Evolutionary conservation across 1,139 yeast genomes (phyloP).

Genomic region (Tardiomyces digboiensis): DNA sequence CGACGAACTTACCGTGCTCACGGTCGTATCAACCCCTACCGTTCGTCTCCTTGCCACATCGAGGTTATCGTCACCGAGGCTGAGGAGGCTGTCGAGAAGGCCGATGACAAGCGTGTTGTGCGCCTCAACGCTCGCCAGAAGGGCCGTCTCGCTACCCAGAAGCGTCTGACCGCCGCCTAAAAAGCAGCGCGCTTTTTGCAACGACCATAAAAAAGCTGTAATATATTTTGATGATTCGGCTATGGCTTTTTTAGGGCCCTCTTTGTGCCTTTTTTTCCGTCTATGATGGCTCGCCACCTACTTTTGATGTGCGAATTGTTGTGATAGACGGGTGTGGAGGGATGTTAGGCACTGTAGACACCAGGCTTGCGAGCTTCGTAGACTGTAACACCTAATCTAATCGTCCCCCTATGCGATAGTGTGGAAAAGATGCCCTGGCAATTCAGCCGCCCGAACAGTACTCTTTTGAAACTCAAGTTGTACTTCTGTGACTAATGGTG

Average conservation of each 20-base stretch:
- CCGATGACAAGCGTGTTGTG: conserved; percentile 73
- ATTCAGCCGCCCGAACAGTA: too few relatives aligned
- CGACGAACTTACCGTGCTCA: conserved; percentile 99
- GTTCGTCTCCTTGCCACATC: conserved; percentile 98
- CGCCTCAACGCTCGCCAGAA: conserved; percentile 86
- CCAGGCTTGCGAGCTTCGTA: too few relatives aligned
- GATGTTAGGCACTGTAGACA: too few relatives aligned
- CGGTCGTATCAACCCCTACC: conserved; percentile 99
- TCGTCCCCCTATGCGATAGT: too few relatives aligned
- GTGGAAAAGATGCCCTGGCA: too few relatives aligned
- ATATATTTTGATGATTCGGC: background rate
- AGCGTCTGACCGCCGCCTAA: conserved; percentile 44
- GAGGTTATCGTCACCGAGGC: conserved; percentile 96
- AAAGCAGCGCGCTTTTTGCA: background rate
- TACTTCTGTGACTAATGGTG: too few relatives aligned
- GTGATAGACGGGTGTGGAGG: too few relatives aligned
- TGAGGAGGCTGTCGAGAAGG: conserved; percentile 90
- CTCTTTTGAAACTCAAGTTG: too few relatives aligned
- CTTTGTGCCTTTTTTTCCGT: background rate
- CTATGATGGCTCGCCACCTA: background rate
- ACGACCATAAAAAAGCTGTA: conserved; percentile 1
- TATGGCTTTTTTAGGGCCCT: background rate
- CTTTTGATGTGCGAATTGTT: conserved; percentile 1
- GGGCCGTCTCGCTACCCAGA: conserved; percentile 86
- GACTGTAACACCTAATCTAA: too few relatives aligned